Base-by-base conservation (phyloP, 192 early-diverging fungal genomes). In the Coemansia sp. region DNA sequence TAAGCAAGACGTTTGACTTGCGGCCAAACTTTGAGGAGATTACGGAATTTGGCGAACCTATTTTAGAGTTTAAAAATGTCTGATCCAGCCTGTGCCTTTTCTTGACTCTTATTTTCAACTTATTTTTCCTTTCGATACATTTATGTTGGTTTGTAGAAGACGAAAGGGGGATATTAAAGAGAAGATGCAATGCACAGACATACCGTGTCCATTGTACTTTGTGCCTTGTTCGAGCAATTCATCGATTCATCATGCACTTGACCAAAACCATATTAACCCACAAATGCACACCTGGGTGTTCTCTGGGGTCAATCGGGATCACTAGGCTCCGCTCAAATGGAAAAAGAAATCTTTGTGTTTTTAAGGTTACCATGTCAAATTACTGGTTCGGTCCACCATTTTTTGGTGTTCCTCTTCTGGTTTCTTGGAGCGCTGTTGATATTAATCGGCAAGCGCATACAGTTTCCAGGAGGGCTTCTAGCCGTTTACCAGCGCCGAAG, bases 1-100 rank as follows among this genome's bases (percentile, higher is more conserved):
- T 98, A 16, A 87, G 89, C 49, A 95, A 95, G 71, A 93, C 92
- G 8, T 98, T 96, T 79, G 94, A 98, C 77, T 72, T 98, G 60
- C 90, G 91, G 56, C 95, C 94, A 64, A 96, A 91, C 59, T 93
- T 98, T 75, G 93, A 94, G 10, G 90, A 93, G 71, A 95, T 98
- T 49, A 89, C 87, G 30, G 93, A 96, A 64, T 81, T 91, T 37
- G 95, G 95, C 31, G 93, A 89, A 21, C 95, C 95, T 1, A 94
- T 98, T 63, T 72, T 96, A 64, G 94, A 96, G 74, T 98, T 93
- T 61, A 77, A 75, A 53, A 61, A 71, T 46, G 61, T 65, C 25
- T 74, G 40, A 65, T 12, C 15, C 15, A 10, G 5, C 7, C 8
- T 10, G 35, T 6, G 35, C 7, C 40, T 43, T 43, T 1, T 57